Evolutionary conservation across 2,329 filamentous ascomycete genomes (phyloP).

Genomic region (Tolypocladium tundrense): DNA sequence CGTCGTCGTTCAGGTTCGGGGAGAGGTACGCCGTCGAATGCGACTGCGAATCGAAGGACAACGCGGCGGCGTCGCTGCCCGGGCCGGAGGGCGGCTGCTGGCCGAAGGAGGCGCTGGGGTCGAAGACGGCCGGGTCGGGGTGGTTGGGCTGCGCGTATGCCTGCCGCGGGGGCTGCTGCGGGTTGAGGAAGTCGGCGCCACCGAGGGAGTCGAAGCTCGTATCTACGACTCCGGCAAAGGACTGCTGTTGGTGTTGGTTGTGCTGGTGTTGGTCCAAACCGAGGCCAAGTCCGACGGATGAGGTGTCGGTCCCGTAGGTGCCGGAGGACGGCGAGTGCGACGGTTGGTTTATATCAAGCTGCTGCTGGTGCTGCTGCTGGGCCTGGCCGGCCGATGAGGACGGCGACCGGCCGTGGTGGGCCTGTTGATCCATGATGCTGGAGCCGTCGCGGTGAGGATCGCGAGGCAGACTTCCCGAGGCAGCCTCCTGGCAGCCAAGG

Average conservation of each 20-base stretch:
- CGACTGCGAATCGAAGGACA: slow-evolving; percentile 30
- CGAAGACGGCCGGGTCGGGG: slow-evolving; percentile 27
- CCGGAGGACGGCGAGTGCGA: slow-evolving; percentile 51
- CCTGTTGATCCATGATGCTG: slow-evolving; percentile 31
- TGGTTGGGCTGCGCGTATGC: slow-evolving; percentile 18
- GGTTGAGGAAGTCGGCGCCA: slow-evolving; percentile 39
- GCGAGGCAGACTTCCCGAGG: slow-evolving; percentile 34
- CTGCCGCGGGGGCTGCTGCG: slow-evolving; percentile 30
- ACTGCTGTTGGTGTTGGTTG: slow-evolving; percentile 24
- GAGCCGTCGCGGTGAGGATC: slow-evolving; percentile 4
- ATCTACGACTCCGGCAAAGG: slow-evolving; percentile 14
- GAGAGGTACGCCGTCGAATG: slow-evolving; percentile 35
- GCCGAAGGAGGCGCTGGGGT: slow-evolving; percentile 31
- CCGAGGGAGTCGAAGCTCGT: slow-evolving; percentile 34
- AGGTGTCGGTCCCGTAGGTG: slow-evolving; percentile 38
- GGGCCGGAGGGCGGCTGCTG: slow-evolving; percentile 27
- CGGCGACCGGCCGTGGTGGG: slow-evolving; percentile 42
- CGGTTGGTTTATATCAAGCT: slow-evolving; percentile 56
- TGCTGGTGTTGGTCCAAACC: slow-evolving; percentile 39
- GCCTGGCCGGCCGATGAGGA: slow-evolving; percentile 33
- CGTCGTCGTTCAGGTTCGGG: slow-evolving; percentile 40
- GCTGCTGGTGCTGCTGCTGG: slow-evolving; percentile 40
- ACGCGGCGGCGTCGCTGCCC: slow-evolving; percentile 24
- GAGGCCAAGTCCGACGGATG: slow-evolving; percentile 45
- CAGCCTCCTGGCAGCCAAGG: slow-evolving; percentile 34